phyloP scores from a whole-genome alignment of 441 rosid genomes.

The Flueggea neowawraea region DNA sequence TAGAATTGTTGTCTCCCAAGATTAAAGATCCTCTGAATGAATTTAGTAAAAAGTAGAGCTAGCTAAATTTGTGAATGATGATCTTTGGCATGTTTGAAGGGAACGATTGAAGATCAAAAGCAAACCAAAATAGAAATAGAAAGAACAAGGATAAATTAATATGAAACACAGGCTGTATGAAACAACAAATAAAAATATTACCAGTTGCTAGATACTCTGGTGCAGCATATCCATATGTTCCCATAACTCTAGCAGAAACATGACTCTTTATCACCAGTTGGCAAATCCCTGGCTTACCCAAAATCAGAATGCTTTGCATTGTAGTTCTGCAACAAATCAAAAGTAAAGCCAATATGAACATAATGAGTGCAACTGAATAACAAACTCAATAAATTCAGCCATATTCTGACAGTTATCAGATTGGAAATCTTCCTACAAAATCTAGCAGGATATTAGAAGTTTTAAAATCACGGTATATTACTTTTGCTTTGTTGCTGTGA shows the following conservation, averaged over 20 bases:
- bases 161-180: too few species aligned
- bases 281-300: conserved; percentile 83
- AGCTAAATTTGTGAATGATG: too few species aligned
- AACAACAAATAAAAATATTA: conserved; percentile 7
- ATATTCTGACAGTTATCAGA: neutral
- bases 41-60: too few species aligned
- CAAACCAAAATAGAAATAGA: too few species aligned
- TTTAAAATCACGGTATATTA: conserved; percentile 76
- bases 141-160: too few species aligned
- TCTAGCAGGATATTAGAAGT: conserved; percentile 76
- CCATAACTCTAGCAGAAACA: conserved; percentile 81
- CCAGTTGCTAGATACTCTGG: conserved; percentile 83
- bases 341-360: neutral
- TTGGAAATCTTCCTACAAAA: conserved; percentile 40
- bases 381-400: conserved; percentile 2
- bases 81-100: too few species aligned
- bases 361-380: conserved; percentile 5
- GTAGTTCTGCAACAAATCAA: conserved; percentile 41
- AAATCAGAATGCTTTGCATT: conserved; percentile 89
- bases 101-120: too few species aligned
- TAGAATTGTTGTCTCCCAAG: too few species aligned
- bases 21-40: too few species aligned
- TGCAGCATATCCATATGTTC: conserved; percentile 81
- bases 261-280: conserved; percentile 75
- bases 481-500: conserved; percentile 57